Conservation (phyloP, 1,284 basidiomycete genomes). For the Fomitopsis schrenkii region DNA sequence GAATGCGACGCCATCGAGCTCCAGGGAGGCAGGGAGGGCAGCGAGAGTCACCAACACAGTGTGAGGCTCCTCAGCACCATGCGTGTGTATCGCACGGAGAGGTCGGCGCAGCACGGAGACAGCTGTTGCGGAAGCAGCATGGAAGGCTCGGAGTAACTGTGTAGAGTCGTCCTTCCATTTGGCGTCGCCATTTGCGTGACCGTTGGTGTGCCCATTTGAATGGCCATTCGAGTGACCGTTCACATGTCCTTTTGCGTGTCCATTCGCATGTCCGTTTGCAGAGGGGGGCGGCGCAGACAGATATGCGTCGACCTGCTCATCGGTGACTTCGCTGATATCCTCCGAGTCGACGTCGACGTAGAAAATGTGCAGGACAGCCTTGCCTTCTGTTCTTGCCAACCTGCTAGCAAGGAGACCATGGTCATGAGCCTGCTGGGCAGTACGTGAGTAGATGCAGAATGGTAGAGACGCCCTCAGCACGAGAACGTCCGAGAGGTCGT, state of each 20-base stretch:
- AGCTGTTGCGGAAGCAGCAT: constrained; percentile 60
- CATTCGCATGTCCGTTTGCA: constrained; percentile 25
- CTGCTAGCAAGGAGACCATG: constrained; percentile 69
- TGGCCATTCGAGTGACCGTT: constrained; percentile 27
- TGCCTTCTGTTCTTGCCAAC: constrained; percentile 55
- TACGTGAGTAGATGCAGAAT: constrained; percentile 61
- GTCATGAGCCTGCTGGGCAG: constrained; percentile 66
- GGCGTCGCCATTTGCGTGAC: constrained; percentile 15
- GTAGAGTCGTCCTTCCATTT: constrained; percentile 17
- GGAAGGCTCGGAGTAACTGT: constrained; percentile 52
- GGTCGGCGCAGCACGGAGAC: constrained; percentile 59
- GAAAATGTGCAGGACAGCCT: constrained; percentile 81
- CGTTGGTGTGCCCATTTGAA: constrained; percentile 19
- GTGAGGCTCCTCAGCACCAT: constrained; percentile 49
- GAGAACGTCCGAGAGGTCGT: constrained; percentile 57
- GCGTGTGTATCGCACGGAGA: constrained; percentile 44
- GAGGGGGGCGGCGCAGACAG: constrained; percentile 41
- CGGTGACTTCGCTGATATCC: constrained; percentile 46
- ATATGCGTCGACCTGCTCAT: constrained; percentile 56
- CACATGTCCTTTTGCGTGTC: constrained; percentile 26
- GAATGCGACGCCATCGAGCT: constrained; percentile 59
- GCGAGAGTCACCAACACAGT: constrained; percentile 76
- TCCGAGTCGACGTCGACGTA: constrained; percentile 33
- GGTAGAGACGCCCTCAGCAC: constrained; percentile 54
- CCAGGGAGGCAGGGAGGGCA: constrained; percentile 37